phyloP scores from a whole-genome alignment of 345 rosid species.

The Eucalyptus coolabah region DNA sequence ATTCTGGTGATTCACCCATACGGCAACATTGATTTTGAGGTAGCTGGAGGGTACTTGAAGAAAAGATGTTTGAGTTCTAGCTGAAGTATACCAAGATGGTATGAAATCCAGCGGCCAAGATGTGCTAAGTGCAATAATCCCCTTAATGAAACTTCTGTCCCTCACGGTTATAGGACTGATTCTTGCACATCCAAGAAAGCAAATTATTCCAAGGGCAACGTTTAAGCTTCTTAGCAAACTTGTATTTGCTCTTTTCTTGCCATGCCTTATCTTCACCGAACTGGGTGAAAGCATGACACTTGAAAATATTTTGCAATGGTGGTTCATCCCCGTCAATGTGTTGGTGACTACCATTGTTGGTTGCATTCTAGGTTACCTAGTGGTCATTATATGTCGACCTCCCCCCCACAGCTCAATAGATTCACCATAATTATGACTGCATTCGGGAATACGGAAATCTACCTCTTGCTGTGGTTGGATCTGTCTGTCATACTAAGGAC shows the following conservation, averaged over 20 bases:
- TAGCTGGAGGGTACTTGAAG: neutral
- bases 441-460: conserved; percentile 87
- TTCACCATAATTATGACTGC: conserved; percentile 86
- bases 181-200: conserved; percentile 63
- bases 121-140: conserved; percentile 45
- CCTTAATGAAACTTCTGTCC: conserved; percentile 65
- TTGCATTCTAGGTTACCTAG: conserved; percentile 52
- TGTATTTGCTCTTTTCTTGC: conserved; percentile 83
- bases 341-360: conserved; percentile 56
- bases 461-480: conserved; percentile 68
- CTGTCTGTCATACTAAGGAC: conserved; percentile 58
- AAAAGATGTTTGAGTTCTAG: neutral
- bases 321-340: conserved; percentile 92
- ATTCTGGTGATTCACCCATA: neutral
- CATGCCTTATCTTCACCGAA: conserved; percentile 84
- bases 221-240: conserved; percentile 87
- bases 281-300: conserved; percentile 72
- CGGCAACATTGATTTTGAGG: neutral
- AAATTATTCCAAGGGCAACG: conserved; percentile 57
- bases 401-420: conserved; percentile 68
- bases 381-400: conserved; percentile 68
- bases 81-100: neutral
- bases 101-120: conserved; percentile 22
- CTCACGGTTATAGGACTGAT: conserved; percentile 65
- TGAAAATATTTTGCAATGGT: conserved; percentile 46